These are phyloP conservation scores for Chytriomyces sp. DNA, from an alignment of 192 early-diverging fungal species.

Conservation along the genomic window DNA sequence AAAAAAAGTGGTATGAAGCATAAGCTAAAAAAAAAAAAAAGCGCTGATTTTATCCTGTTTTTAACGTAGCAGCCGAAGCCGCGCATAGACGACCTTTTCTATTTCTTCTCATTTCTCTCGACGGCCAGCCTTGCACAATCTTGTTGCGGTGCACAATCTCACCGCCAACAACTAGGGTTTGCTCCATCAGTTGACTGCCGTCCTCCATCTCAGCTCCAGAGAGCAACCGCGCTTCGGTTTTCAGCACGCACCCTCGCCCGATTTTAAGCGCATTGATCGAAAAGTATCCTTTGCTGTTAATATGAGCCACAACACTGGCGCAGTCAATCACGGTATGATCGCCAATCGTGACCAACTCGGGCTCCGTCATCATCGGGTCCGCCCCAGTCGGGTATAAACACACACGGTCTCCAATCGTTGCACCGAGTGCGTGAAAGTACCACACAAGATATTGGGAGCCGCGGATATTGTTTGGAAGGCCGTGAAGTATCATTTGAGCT, in stretches of 20 bases:
- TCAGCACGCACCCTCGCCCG: constrained; percentile 45
- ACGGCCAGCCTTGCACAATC: constrained; percentile 54
- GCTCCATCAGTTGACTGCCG: constrained; percentile 40
- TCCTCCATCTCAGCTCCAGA: constrained; percentile 41
- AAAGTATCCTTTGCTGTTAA: constrained; percentile 55
- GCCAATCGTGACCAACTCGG: constrained; percentile 52
- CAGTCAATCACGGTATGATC: constrained; percentile 47
- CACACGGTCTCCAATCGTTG: constrained; percentile 47
- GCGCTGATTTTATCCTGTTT: too few species aligned
- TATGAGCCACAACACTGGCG: constrained; percentile 50
- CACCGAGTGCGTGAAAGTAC: constrained; percentile 53
- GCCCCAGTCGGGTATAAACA: constrained; percentile 53
- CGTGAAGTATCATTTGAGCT: constrained; percentile 35
- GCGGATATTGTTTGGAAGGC: constrained; percentile 41
- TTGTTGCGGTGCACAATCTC: constrained; percentile 36
- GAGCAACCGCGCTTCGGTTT: constrained; percentile 47
- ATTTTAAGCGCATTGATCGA: constrained; percentile 46
- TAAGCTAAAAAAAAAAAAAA: too few species aligned
- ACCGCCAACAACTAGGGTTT: constrained; percentile 48
- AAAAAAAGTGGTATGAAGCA: too few species aligned
- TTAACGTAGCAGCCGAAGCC: too few species aligned
- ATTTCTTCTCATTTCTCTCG: not conserved
- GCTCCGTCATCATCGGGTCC: constrained; percentile 60
- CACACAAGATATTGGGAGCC: constrained; percentile 46
- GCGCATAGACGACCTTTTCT: too few species aligned